Percentiles rank a stretch among this genome's conserved stretches.
Evolutionary conservation across 108 stramenopile species (phyloP).

Genomic region (Nitzschia palea): DNA sequence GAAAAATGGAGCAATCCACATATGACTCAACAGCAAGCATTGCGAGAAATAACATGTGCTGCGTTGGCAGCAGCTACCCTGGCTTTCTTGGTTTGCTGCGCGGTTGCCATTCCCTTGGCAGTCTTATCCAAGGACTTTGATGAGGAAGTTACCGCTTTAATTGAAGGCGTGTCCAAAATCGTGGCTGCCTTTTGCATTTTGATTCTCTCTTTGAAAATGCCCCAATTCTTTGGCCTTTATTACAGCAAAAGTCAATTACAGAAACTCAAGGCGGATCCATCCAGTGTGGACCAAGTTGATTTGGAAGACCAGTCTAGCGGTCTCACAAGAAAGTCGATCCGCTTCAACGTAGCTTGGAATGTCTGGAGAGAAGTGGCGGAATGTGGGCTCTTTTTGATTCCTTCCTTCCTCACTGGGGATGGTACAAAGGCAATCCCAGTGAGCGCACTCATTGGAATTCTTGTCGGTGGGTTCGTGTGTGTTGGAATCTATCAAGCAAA

Average conservation of each 20-base stretch:
- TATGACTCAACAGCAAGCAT: constrained; percentile 40
- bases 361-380: constrained; percentile 83
- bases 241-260: constrained; percentile 28
- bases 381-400: constrained; percentile 78
- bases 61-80: constrained; percentile 51
- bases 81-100: constrained; percentile 46
- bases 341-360: constrained; percentile 86
- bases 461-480: constrained; percentile 48
- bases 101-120: constrained; percentile 59
- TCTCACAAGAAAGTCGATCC: constrained; percentile 38
- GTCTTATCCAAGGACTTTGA: constrained; percentile 56
- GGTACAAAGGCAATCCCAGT: constrained; percentile 62
- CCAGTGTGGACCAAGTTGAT: constrained; percentile 12
- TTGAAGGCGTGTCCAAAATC: constrained; percentile 76
- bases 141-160: constrained; percentile 40
- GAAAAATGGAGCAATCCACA: constrained; percentile 34
- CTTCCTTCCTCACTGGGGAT: constrained; percentile 66
- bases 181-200: constrained; percentile 71
- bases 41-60: constrained; percentile 50
- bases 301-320: constrained; percentile 30
- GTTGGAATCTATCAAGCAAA: constrained; percentile 62
- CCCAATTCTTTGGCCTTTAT: constrained; percentile 68
- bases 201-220: constrained; percentile 70
- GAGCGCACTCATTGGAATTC: constrained; percentile 59
- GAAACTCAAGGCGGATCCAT: too few relatives aligned